These are phyloP conservation scores for Primulina eburnea DNA, from an alignment of 257 asterid genomes.

Conservation along the genomic window DNA sequence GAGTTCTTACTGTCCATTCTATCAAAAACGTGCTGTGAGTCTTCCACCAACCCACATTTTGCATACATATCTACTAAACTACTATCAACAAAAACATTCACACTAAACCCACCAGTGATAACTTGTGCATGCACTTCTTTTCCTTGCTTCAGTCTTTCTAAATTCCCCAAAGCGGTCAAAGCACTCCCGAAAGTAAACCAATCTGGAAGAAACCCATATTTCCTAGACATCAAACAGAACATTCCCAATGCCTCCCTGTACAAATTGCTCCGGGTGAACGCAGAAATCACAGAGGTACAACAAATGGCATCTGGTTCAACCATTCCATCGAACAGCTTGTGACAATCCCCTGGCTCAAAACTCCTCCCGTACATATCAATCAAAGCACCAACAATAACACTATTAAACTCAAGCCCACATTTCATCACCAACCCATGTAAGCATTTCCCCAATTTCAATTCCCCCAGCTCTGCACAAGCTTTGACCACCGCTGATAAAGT, in stretches of 20 bases:
- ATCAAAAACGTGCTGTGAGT: conserved; percentile 63
- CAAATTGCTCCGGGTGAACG: conserved; percentile 68
- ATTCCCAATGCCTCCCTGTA: conserved; percentile 53
- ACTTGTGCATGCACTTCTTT: conserved; percentile 59
- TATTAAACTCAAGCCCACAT: conserved; percentile 47
- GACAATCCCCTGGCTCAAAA: conserved; percentile 28
- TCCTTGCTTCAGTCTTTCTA: conserved; percentile 66
- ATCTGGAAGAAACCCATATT: conserved; percentile 44
- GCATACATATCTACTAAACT: conserved; percentile 81
- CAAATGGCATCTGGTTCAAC: conserved; percentile 71
- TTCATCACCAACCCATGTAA: conserved; percentile 58
- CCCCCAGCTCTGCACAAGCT: conserved; percentile 57
- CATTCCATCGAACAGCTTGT: conserved; percentile 69
- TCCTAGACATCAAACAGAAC: conserved; percentile 45
- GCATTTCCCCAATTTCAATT: conserved; percentile 42
- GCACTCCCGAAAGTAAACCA: conserved; percentile 76
- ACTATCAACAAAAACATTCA: conserved; percentile 57
- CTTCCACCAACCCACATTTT: conserved; percentile 56
- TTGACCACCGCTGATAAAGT: conserved; percentile 68
- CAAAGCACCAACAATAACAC: conserved; percentile 62
- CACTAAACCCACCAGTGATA: conserved; percentile 43
- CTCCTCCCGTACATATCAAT: conserved; percentile 84
- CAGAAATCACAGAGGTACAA: conserved; percentile 76
- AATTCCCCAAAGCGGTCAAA: conserved; percentile 70
- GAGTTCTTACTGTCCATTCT: conserved; percentile 62